Evolutionary conservation across 768 basidiomycete species (phyloP), one percentile per base, ranked within the genome.

Genomic region (Leucocoprinus leucothites): DNA sequence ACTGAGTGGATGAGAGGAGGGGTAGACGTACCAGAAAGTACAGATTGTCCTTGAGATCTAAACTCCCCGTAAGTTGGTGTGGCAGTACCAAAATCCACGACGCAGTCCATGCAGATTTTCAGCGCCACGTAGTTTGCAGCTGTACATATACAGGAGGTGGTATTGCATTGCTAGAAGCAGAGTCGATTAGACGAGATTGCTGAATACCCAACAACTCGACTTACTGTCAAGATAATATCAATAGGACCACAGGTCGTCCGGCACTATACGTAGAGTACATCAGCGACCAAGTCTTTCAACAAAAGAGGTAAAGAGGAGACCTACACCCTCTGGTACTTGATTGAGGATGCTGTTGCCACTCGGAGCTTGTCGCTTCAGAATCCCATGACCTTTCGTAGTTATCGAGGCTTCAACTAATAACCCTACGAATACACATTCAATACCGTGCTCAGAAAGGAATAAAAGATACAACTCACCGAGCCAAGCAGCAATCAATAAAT

Each of bases 191-290:
- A n/a, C n/a, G n/a, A n/a, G n/a, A n/a, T n/a, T n/a, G n/a, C n/a
- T n/a, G n/a, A n/a, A n/a, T n/a, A n/a, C n/a, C n/a, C 24, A 18
- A 42, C 13, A 19, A 42, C 50, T 21, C n/a, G n/a, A n/a, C n/a
- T n/a, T 36, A 51, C 50, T 18, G 50, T 2, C n/a, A 51, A 13
- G 16, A 51, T 28, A 5, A 19, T 18, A 51, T 51, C 36, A 26
- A 51, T 26, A 28, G 50, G 50, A 11, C 50, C 40, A 51, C 50
- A 51, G 6, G 50, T 51, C 24, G 50, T 51, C 16, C 40, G 38
- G 11, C 50, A 51, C 50, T 51, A 14, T 16, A 25, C 4, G 50
- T 1, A 8, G 35, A 7, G 35, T 35, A 35, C 35, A 35, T 35
- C 35, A 14, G 35, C 8, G 7, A 35, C 35, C 35, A 14, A 8